phyloP scores from a whole-genome alignment of 768 basidiomycete species.

The Obba rivulosa region DNA sequence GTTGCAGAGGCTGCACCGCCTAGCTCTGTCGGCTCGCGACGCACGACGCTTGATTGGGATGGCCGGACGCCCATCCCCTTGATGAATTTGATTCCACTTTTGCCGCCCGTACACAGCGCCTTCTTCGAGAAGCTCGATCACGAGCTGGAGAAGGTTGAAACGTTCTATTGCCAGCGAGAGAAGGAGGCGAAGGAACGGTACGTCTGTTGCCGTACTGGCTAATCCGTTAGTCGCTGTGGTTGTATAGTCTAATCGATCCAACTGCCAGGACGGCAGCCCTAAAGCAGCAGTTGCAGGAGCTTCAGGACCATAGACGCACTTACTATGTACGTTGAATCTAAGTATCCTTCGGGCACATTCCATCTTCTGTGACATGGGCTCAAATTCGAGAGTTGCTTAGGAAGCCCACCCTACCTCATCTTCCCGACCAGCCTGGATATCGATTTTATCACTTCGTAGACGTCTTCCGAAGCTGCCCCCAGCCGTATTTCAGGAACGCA shows the following conservation, averaged over 20 bases:
- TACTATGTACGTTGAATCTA: constrained; percentile 41
- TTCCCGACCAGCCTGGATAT: no score
- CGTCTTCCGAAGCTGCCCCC: no score
- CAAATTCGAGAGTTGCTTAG: background rate
- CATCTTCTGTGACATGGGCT: background rate
- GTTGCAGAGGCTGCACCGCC: background rate
- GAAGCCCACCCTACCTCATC: constrained; percentile 11
- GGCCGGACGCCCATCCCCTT: constrained; percentile 17
- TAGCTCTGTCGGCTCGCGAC: no score
- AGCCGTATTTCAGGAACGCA: no score
- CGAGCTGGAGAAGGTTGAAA: constrained; percentile 81
- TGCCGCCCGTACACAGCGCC: constrained; percentile 54
- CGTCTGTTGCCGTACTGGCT: constrained; percentile 1
- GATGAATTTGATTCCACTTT: constrained; percentile 38
- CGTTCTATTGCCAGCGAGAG: constrained; percentile 74
- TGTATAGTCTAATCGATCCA: background rate
- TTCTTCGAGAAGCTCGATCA: constrained; percentile 78
- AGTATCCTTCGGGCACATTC: no score
- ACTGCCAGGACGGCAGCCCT: constrained; percentile 32
- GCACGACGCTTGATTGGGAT: constrained; percentile 8
- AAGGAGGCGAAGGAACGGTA: constrained; percentile 44
- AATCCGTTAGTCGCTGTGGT: background rate
- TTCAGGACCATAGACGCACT: constrained; percentile 59
- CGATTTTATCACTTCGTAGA: no score
- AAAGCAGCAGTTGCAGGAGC: constrained; percentile 66